phyloP scores from a whole-genome alignment of 352 stramenopile species.

The Phytopythium vexans region DNA sequence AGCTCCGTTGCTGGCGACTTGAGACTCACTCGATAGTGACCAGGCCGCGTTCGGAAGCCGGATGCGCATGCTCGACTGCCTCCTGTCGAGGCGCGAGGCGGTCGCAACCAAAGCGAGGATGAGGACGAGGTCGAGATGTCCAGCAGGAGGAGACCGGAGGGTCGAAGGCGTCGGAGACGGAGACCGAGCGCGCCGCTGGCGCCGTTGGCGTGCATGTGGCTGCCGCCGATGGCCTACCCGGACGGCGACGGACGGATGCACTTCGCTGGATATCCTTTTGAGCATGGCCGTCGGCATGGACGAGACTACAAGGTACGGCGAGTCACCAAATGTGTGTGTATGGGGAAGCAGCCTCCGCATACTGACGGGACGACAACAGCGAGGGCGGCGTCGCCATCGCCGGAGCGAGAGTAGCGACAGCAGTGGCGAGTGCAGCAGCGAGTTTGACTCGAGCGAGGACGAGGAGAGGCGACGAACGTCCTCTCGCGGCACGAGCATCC shows the following conservation, averaged over 20 bases:
- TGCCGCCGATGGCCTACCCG: conserved; percentile 9
- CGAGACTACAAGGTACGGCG: too few relatives aligned
- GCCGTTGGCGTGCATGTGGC: conserved; percentile 17
- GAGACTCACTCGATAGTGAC: too few relatives aligned
- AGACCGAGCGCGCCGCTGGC: conserved; percentile 7
- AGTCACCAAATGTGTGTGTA: too few relatives aligned
- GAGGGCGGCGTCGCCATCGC: conserved; percentile 9
- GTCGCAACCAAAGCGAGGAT: conserved; percentile 1
- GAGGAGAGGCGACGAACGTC: background rate
- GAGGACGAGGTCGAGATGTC: conserved; percentile 4
- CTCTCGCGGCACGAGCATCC: conserved; percentile 9
- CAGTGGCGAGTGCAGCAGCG: conserved; percentile 8
- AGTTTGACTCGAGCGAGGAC: background rate
- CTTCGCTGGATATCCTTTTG: too few relatives aligned
- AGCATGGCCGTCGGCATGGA: too few relatives aligned
- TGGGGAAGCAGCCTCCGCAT: too few relatives aligned
- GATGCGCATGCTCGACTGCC: too few relatives aligned
- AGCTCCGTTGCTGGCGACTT: too few relatives aligned
- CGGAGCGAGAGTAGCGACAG: conserved; percentile 1
- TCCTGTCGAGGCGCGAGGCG: background rate
- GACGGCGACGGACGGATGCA: background rate
- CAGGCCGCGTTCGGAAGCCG: too few relatives aligned
- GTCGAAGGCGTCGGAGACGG: conserved; percentile 4
- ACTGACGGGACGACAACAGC: conserved; percentile 3
- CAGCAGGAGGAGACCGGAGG: background rate